phyloP scores from a whole-genome alignment of 176 grass and related monocot species.

The Bonia amplexicaulis region DNA sequence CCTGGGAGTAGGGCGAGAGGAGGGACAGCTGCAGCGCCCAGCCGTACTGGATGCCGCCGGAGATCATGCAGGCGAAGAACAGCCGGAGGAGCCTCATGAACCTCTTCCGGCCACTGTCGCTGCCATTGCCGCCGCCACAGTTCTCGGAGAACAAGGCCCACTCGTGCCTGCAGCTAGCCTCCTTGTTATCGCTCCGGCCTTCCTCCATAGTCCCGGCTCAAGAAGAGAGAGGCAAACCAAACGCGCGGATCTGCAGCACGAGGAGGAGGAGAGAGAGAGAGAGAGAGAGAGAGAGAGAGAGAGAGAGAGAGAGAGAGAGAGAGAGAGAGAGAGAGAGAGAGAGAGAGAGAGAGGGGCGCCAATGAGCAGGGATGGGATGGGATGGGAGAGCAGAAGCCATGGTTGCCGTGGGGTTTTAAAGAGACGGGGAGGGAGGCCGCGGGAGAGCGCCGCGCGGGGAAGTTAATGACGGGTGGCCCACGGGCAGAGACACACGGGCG shows the following conservation, averaged over 20 bases:
- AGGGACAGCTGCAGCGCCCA: constrained; percentile 87
- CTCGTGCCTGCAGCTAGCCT: neutral
- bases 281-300: neutral
- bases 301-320: neutral
- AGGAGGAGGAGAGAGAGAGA: neutral
- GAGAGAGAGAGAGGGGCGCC: neutral
- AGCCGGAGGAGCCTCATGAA: constrained; percentile 26
- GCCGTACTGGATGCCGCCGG: constrained; percentile 92
- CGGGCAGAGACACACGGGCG: neutral
- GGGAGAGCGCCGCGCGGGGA: neutral
- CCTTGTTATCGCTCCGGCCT: neutral
- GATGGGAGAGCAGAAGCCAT: neutral
- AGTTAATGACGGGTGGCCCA: constrained; percentile 31
- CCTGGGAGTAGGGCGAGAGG: constrained; percentile 57
- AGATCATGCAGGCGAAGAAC: constrained; percentile 65
- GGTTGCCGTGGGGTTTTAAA: constrained; percentile 12
- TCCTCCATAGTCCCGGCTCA: constrained; percentile 17
- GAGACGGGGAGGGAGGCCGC: neutral
- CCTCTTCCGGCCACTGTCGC: neutral
- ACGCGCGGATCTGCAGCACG: neutral
- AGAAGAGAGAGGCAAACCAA: neutral
- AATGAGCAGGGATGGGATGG: neutral
- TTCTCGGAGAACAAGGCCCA: constrained; percentile 12
- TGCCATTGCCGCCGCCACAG: neutral
- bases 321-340: neutral